These are phyloP conservation scores for Globisporangium cylindrosporum DNA, from an alignment of 352 stramenopile species.

Conservation along the genomic window DNA sequence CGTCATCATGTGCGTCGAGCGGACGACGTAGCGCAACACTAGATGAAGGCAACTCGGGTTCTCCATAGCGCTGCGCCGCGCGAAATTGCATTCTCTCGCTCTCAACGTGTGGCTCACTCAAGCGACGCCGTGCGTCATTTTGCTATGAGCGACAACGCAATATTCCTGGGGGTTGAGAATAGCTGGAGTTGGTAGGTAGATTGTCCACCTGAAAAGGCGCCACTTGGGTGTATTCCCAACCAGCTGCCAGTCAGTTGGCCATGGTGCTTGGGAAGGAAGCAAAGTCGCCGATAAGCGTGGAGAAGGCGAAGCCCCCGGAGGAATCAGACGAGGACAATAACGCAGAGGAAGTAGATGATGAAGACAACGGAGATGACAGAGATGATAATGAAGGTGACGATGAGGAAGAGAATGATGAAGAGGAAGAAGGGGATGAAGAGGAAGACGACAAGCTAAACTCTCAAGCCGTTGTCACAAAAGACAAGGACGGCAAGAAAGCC, in stretches of 20 bases:
- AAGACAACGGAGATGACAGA: conserved; percentile 15
- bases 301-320: conserved; percentile 1
- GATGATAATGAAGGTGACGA: conserved; percentile 24
- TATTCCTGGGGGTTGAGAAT: background rate
- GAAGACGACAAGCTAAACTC: conserved; percentile 19
- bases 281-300: background rate
- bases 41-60: background rate
- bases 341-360: conserved; percentile 19
- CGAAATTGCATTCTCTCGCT: conserved; percentile 13
- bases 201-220: background rate
- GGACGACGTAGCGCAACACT: background rate
- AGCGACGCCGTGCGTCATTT: background rate
- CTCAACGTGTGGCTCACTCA: background rate
- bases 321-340: conserved; percentile 19
- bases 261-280: conserved; percentile 9
- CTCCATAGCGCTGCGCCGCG: background rate
- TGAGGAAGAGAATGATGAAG: conserved; percentile 22
- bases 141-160: background rate
- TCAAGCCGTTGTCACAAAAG: background rate
- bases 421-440: conserved; percentile 22
- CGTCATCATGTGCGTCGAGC: background rate
- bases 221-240: background rate
- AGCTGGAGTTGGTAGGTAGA: background rate
- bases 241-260: background rate
- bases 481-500: conserved; percentile 11